These are phyloP conservation scores for Zymoseptoria tritici DNA, from an alignment of 2,329 filamentous ascomycete species.

Conservation along the genomic window DNA sequence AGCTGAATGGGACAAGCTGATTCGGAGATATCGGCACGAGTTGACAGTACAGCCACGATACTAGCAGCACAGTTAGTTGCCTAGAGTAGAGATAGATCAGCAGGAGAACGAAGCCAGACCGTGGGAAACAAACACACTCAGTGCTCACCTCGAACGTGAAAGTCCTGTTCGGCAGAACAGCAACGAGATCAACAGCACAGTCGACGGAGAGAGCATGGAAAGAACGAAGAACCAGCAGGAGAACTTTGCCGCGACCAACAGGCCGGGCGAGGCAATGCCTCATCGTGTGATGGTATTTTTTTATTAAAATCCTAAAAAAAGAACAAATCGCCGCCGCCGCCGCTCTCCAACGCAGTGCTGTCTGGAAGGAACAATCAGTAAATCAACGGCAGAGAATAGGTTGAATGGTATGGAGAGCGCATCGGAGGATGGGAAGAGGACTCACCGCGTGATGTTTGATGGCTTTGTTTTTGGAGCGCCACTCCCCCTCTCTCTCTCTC, in stretches of 20 bases:
- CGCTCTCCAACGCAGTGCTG: not conserved
- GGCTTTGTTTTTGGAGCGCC: not conserved
- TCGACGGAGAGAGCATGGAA: not conserved
- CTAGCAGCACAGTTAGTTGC: not conserved
- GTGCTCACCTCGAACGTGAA: not conserved
- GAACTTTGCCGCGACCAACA: not conserved
- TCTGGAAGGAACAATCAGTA: not conserved
- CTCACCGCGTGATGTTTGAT: not conserved
- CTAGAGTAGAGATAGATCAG: not conserved
- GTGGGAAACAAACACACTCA: not conserved
- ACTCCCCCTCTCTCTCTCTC: not conserved
- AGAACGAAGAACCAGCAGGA: not conserved
- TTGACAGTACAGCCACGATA: too few relatives aligned
- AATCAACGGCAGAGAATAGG: not conserved
- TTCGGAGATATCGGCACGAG: too few relatives aligned
- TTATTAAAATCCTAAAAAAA: not conserved
- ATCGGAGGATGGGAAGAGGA: not conserved
- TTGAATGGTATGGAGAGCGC: not conserved
- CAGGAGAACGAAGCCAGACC: not conserved
- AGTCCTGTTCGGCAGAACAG: not conserved
- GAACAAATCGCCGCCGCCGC: not conserved
- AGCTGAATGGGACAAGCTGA: too few relatives aligned
- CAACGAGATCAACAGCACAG: not conserved
- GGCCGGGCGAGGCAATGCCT: not conserved
- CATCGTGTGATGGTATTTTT: not conserved